These are phyloP conservation scores for Saccharomyces eubayanus DNA, from an alignment of 805 yeast species.

Conservation along the genomic window DNA sequence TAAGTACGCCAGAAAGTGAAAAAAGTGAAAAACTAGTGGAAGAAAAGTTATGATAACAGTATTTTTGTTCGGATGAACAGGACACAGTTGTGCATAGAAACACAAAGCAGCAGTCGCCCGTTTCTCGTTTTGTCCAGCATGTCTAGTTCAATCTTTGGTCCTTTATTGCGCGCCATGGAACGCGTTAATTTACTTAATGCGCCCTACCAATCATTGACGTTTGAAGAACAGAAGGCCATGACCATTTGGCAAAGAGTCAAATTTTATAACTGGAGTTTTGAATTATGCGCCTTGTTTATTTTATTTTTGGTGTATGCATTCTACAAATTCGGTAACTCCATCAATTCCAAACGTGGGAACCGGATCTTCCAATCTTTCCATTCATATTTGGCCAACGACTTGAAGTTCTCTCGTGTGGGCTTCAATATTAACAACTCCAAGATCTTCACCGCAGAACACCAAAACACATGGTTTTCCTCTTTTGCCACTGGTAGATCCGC, in stretches of 20 bases:
- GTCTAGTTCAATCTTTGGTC: neutral
- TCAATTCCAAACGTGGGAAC: slow-evolving; percentile 50
- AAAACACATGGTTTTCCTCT: slow-evolving; percentile 36
- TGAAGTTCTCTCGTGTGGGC: slow-evolving; percentile 56
- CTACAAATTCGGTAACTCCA: slow-evolving; percentile 50
- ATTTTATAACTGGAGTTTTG: slow-evolving; percentile 71
- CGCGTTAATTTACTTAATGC: slow-evolving; percentile 9
- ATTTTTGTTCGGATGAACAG: neutral
- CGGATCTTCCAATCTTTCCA: slow-evolving; percentile 43
- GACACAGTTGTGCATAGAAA: neutral
- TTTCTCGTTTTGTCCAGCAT: neutral
- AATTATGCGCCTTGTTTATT: slow-evolving; percentile 46
- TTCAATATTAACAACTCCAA: slow-evolving; percentile 19
- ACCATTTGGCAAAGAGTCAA: slow-evolving; percentile 49
- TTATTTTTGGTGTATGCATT: slow-evolving; percentile 41
- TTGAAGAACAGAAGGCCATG: slow-evolving; percentile 51
- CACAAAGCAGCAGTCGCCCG: neutral
- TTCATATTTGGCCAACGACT: slow-evolving; percentile 49
- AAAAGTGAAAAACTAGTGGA: neutral
- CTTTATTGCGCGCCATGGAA: neutral
- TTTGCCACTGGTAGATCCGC: slow-evolving; percentile 88
- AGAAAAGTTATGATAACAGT: neutral
- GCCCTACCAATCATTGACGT: slow-evolving; percentile 26
- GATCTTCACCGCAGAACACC: slow-evolving; percentile 29
- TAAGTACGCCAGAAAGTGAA: neutral